phyloP scores from a whole-genome alignment of 1,139 yeast genomes.

The Magnusiomyces ingens region DNA sequence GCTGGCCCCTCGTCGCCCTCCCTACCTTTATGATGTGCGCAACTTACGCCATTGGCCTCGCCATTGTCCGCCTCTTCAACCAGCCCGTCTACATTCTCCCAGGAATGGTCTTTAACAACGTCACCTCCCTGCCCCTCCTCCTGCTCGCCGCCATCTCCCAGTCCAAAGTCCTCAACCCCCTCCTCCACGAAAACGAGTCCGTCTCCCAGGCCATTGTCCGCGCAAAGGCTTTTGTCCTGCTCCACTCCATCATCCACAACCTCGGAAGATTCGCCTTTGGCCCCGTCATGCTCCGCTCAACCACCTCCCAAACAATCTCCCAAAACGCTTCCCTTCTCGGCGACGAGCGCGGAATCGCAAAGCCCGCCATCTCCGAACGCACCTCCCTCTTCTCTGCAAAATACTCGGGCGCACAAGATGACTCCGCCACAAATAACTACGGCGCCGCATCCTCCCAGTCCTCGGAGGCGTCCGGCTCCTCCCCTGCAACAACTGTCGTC shows the following conservation, averaged over 20 bases:
- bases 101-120: slow-evolving; percentile 22
- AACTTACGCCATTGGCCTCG: slow-evolving; percentile 16
- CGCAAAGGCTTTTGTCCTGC: slow-evolving; percentile 20
- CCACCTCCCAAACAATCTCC: no score
- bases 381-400: no score
- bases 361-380: no score
- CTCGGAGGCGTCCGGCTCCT: background rate
- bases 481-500: slow-evolving; percentile 8
- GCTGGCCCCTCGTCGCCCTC: slow-evolving; percentile 21
- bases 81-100: slow-evolving; percentile 20
- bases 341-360: no score
- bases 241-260: slow-evolving; percentile 21
- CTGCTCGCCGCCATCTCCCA: slow-evolving; percentile 19
- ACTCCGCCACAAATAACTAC: no score
- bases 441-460: no score
- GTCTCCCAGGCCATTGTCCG: slow-evolving; percentile 16
- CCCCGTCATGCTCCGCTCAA: slow-evolving; percentile 17
- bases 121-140: slow-evolving; percentile 22
- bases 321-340: no score
- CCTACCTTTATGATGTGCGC: slow-evolving; percentile 15
- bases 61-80: slow-evolving; percentile 15
- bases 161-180: slow-evolving; percentile 17
- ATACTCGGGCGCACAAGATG: no score
- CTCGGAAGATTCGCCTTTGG: slow-evolving; percentile 21
- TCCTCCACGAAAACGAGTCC: slow-evolving; percentile 18